Conservation (phyloP, 495 filamentous ascomycete genomes). For the Penicillium arizonense region DNA sequence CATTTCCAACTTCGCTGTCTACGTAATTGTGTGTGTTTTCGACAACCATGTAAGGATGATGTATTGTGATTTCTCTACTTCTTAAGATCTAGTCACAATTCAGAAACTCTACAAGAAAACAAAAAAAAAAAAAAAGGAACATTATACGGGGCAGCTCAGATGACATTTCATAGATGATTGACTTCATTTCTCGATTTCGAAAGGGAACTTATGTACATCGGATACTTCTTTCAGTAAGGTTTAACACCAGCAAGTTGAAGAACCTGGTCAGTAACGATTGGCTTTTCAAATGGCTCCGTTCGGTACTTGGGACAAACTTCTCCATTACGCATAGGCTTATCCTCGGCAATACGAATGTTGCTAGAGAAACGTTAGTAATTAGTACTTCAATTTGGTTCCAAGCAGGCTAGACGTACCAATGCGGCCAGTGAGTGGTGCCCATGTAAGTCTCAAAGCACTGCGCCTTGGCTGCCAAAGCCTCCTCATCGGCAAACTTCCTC, state of each 20-base stretch:
- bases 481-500: slow-evolving; percentile 17
- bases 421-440: slow-evolving; percentile 35
- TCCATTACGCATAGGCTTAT: slow-evolving; percentile 32
- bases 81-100: no score
- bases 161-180: no score
- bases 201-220: no score
- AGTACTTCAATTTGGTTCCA: background rate
- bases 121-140: no score
- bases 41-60: no score
- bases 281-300: slow-evolving; percentile 30
- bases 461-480: slow-evolving; percentile 26
- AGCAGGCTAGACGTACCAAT: slow-evolving; percentile 19
- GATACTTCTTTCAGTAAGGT: no score
- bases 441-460: slow-evolving; percentile 26
- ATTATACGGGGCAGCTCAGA: no score
- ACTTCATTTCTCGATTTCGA: no score
- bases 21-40: no score
- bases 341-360: slow-evolving; percentile 32
- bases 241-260: slow-evolving; percentile 28
- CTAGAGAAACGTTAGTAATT: background rate
- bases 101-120: no score
- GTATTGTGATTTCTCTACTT: no score
- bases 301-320: slow-evolving; percentile 26
- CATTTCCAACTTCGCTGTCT: no score
- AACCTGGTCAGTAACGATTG: slow-evolving; percentile 22